phyloP scores from a whole-genome alignment of 257 asterid species.

The Solanum gandarillasii region DNA sequence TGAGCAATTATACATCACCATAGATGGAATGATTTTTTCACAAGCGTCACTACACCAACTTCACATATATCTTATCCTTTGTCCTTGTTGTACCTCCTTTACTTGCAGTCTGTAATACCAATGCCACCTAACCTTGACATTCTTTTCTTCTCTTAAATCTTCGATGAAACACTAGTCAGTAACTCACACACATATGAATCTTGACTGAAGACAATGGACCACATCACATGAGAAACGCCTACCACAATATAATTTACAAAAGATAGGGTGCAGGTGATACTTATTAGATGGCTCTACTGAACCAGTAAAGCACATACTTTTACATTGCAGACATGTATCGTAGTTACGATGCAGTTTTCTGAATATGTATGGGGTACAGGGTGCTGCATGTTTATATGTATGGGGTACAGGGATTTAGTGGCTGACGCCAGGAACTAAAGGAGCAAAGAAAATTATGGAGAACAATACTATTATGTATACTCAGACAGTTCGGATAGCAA shows the following conservation, averaged over 20 bases:
- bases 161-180: not conserved
- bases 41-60: not conserved
- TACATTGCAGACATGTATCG: not conserved
- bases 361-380: not conserved
- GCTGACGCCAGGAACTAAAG: not conserved
- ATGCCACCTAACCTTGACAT: not conserved
- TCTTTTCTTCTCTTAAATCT: not conserved
- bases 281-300: not conserved
- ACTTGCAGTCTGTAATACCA: not conserved
- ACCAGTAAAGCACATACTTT: not conserved
- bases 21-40: not conserved
- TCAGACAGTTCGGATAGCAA: not conserved
- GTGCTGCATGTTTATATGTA: not conserved
- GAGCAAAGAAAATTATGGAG: not conserved
- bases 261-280: not conserved
- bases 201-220: not conserved
- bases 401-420: not conserved
- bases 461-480: not conserved
- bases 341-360: not conserved
- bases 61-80: not conserved
- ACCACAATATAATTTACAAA: not conserved
- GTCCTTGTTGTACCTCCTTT: not conserved
- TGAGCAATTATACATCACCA: not conserved
- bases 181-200: not conserved
- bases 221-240: not conserved